Evolutionary conservation across 2,329 filamentous ascomycete genomes (phyloP), one percentile per base, ranked within the genome.

Genomic region (Penicillium griseofulvum): DNA sequence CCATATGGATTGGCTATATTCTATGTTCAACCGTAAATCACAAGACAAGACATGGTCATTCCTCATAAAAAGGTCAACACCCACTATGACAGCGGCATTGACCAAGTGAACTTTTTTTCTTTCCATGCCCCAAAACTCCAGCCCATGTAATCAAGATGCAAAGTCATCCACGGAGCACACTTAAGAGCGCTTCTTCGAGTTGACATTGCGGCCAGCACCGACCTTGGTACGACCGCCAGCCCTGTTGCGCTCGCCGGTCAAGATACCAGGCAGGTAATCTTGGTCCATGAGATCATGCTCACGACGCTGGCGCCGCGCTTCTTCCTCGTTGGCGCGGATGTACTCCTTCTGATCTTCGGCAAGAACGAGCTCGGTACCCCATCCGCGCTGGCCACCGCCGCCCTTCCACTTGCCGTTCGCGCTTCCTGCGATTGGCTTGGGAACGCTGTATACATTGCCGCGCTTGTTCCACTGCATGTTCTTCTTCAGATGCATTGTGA

Each of bases 281-380:
- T 95, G 87, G 69, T 97, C 93, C 93, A 97, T 95, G 54, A 96
- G 76, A 74, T 96, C 91, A 68, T 85, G 87, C 71, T 89, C 85
- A 68, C 87, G 87, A 50, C 78, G 79, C 42, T 67, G 66, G 38
- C 68, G 67, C 65, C 88, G 84, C 65, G 82, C 83, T 69, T 88
- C 83, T 63, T 86, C 82, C 3, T 81, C 82, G 16, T 83, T 72
- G 50, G 86, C 86, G 60, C 82, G 80, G 39, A 83, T 73, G 73
- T 89, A 97, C 78, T 99, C 94, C 78, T 96, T 97, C 79, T 99
- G 94, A 71, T 99, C 94, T 76, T 97, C 93, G 0, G 91, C 86
- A 10, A 99, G 77, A 51, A 99, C 90, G 61, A 99, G 77, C 34
- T 87, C 86, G 38, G 83, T 82, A 10, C 92, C 93, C 90, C 94